Conservation (phyloP, 2,329 filamentous ascomycete genomes). For the Cercospora nicotianae region DNA sequence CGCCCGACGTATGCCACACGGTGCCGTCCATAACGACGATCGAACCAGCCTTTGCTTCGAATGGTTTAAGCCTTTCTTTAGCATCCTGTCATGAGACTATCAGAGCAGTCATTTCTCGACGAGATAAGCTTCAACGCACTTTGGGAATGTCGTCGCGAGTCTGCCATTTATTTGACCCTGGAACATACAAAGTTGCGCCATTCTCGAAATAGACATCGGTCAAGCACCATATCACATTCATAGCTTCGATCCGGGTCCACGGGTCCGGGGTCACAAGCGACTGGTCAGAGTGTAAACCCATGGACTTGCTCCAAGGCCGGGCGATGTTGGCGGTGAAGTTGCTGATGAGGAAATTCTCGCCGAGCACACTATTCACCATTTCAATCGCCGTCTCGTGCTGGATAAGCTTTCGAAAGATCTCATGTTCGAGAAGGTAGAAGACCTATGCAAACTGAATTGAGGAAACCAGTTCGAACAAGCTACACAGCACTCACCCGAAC, state of each 20-base stretch:
- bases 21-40: slow-evolving; percentile 21
- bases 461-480: background rate
- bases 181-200: background rate
- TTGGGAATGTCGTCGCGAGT: background rate
- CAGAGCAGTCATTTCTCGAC: background rate
- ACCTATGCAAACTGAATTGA: background rate
- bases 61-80: slow-evolving; percentile 9
- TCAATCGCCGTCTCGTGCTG: background rate
- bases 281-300: background rate
- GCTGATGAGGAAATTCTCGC: background rate
- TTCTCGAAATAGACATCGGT: background rate
- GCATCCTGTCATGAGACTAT: background rate
- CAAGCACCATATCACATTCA: background rate
- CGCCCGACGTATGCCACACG: slow-evolving; percentile 20
- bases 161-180: background rate
- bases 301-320: background rate
- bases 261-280: background rate
- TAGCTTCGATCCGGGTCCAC: background rate
- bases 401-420: background rate
- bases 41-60: slow-evolving; percentile 19
- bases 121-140: background rate
- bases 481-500: background rate
- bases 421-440: background rate
- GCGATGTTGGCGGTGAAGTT: background rate
- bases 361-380: background rate